phyloP scores from a whole-genome alignment of 2,329 filamentous ascomycete genomes.

The Didymella glomerata region DNA sequence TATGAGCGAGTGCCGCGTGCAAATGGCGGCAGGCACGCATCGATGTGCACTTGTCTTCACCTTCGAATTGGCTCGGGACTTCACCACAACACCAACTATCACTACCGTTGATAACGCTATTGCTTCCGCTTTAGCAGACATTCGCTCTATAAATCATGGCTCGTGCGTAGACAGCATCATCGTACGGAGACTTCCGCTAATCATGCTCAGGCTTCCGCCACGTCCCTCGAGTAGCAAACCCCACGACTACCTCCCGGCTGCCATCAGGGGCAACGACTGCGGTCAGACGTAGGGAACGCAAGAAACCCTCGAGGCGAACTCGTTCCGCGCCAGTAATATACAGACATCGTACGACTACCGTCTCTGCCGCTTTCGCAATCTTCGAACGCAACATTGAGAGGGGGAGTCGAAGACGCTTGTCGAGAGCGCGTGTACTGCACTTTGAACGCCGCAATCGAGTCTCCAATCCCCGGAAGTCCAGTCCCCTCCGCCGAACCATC shows the following conservation, averaged over 20 bases:
- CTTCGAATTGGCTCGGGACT: background rate
- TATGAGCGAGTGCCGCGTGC: background rate
- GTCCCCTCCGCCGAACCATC: background rate
- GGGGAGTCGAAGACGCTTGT: background rate
- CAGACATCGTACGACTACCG: background rate
- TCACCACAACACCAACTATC: background rate
- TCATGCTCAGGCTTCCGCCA: background rate
- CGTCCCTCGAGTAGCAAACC: background rate
- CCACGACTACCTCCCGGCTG: background rate
- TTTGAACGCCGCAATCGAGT: background rate
- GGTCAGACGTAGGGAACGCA: background rate
- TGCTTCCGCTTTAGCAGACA: background rate
- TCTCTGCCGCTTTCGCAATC: background rate
- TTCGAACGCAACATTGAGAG: background rate
- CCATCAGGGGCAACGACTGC: background rate
- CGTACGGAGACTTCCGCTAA: background rate
- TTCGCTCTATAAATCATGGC: constrained; percentile 3
- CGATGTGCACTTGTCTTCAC: background rate
- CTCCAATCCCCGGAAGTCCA: background rate
- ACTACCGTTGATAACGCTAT: background rate
- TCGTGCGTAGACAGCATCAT: background rate
- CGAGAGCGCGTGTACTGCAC: background rate
- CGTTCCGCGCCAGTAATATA: background rate
- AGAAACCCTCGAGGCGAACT: background rate
- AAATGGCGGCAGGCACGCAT: background rate